Conservation (phyloP, 345 rosid species). For the Salix brachista region DNA sequence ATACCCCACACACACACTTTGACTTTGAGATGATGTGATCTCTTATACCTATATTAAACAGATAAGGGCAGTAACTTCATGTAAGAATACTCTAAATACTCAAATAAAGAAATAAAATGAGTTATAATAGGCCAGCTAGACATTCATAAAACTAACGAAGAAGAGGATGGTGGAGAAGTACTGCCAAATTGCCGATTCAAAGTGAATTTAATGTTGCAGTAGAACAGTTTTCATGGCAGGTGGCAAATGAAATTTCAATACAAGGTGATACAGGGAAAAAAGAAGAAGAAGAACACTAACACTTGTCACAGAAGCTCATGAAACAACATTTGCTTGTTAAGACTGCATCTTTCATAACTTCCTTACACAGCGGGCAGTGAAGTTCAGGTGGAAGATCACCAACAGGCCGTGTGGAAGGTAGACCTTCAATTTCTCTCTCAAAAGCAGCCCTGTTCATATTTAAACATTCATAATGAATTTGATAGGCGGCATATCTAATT, state of each 20-base stretch:
- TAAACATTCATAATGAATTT: not conserved
- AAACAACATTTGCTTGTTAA: constrained; percentile 94
- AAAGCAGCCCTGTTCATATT: constrained; percentile 74
- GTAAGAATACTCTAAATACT: not conserved
- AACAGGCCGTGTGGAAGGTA: constrained; percentile 82
- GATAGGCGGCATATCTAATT: not conserved
- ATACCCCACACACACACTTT: constrained; percentile 80
- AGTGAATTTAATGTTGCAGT: not conserved
- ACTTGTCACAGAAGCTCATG: constrained; percentile 77
- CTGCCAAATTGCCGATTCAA: not conserved
- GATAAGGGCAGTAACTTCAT: not conserved
- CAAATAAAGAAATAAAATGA: not conserved
- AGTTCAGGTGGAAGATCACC: constrained; percentile 98
- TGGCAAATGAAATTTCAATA: not conserved
- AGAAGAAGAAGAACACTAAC: constrained; percentile 32
- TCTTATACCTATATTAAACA: constrained; percentile 63
- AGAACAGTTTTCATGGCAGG: not conserved
- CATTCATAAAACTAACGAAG: not conserved
- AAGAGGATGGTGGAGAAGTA: not conserved
- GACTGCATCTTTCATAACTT: constrained; percentile 88
- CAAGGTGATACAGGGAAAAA: not conserved
- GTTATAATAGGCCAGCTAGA: not conserved
- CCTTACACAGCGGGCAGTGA: constrained; percentile 87
- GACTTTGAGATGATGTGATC: constrained; percentile 70
- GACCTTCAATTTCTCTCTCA: constrained; percentile 90